Evolutionary conservation across 495 filamentous ascomycete species (phyloP), one percentile per base, ranked within the genome.

Genomic region (Friedmanniomyces simplex): DNA sequence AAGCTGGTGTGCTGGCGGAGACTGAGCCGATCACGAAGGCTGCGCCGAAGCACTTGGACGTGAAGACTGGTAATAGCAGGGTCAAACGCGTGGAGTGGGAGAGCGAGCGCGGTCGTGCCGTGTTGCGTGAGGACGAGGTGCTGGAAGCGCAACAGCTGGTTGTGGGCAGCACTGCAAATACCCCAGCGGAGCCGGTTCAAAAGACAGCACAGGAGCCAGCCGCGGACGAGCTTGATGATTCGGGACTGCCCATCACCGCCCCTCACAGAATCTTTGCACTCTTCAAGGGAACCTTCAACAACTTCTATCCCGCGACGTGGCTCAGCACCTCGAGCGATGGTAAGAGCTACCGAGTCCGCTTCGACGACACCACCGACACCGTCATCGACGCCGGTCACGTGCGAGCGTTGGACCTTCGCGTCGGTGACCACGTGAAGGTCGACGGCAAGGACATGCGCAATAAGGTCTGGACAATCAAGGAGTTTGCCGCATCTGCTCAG

Each of bases 301-400:
- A 43, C 28, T 76, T 63, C 61, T 74, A 70, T 46, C 70, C 73
- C 5, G 73, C 73, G 10, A 72, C 69, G 0, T 74, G 69, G 52
- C 54, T 73, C 18, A 63, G 56, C 49, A 45, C 28, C 34, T 52
- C 54, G 11, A 13, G 28, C 7, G 50, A 51, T 30, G 59, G 60
- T 22, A 26, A 26, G 11, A 53, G 26, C 14, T 56, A 65, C 30
- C 50, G 58, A 22, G 57, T 76, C 14, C 64, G 67, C 13, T 76
- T 74, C 54, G 73, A 75, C 58, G 72, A 76, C 55, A 71, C 66
- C 0, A 68, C 64, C 2, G 41, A 64, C 14, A 63, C 65, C 25
- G 20, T 12, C 12, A 6, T 68, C 5, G 68, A 71, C 0, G 1
- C 53, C 1, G 22, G 53, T 0, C 43, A 67, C 14, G 59, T 74